phyloP scores from a whole-genome alignment of 306 rosid species.

The Prunus padus region DNA sequence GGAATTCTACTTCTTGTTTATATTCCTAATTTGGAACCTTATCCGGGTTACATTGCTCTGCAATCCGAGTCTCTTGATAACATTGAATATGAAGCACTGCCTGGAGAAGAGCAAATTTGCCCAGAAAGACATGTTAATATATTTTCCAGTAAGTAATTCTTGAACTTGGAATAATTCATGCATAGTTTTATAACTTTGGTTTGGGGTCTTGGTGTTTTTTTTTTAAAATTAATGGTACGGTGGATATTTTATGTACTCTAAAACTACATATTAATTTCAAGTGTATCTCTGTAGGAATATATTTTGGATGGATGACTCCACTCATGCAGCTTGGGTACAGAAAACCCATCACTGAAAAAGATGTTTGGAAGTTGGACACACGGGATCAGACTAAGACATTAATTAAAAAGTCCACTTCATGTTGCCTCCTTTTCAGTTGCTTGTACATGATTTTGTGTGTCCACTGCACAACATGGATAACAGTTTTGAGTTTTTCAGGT shows the following conservation, averaged over 20 bases:
- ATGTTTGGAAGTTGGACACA: conserved; percentile 86
- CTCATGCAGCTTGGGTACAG: conserved; percentile 74
- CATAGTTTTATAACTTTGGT: neutral
- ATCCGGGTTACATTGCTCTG: conserved; percentile 44
- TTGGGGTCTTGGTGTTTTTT: neutral
- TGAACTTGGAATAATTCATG: conserved; percentile 3
- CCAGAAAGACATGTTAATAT: conserved; percentile 63
- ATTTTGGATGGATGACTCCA: conserved; percentile 84
- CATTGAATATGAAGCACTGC: conserved; percentile 62
- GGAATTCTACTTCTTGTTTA: conserved; percentile 59
- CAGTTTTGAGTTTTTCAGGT: conserved; percentile 41
- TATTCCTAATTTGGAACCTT: conserved; percentile 73
- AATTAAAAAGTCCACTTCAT: conserved; percentile 44
- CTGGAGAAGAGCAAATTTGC: conserved; percentile 64
- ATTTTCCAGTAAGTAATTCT: conserved; percentile 61
- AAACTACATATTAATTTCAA: conserved; percentile 20
- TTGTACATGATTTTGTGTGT: conserved; percentile 22
- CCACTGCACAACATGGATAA: conserved; percentile 6
- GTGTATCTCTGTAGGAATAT: conserved; percentile 50
- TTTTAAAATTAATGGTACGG: neutral
- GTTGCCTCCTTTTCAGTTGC: conserved; percentile 16
- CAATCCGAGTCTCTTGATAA: conserved; percentile 51
- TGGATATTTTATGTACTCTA: neutral
- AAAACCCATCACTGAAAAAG: conserved; percentile 68
- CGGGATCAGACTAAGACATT: conserved; percentile 75